Percentiles rank a stretch among this genome's conserved stretches.
phyloP scores from a whole-genome alignment of 495 filamentous ascomycete species.

The Echria macrotheca region DNA sequence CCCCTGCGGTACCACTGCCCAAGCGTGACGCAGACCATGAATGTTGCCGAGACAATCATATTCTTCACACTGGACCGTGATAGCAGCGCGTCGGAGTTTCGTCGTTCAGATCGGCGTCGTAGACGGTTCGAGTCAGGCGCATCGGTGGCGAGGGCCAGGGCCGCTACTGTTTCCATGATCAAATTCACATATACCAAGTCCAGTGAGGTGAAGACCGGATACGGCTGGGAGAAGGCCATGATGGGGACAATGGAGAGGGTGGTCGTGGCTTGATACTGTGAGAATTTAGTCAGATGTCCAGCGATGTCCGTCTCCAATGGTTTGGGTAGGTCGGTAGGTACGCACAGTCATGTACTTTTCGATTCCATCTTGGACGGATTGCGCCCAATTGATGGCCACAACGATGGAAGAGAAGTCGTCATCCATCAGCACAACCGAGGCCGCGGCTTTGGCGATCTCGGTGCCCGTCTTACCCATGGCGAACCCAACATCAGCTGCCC shows the following conservation, averaged over 20 bases:
- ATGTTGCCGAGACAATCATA: constrained; percentile 82
- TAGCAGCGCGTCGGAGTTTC: constrained; percentile 71
- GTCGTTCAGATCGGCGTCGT: no score
- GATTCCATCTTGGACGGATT: no score
- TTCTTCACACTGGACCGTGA: constrained; percentile 89
- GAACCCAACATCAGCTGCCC: constrained; percentile 84
- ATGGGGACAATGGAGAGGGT: no score
- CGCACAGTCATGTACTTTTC: no score
- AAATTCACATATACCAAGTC: constrained; percentile 90
- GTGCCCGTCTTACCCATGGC: constrained; percentile 91
- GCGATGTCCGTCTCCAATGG: no score
- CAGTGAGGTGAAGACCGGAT: constrained; percentile 75
- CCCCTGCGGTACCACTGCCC: no score
- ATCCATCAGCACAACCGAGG: constrained; percentile 90
- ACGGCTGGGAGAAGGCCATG: constrained; percentile 59
- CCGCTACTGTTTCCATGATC: constrained; percentile 94
- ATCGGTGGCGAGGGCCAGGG: constrained; percentile 87
- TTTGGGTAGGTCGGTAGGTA: constrained; percentile 1
- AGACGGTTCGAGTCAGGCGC: constrained; percentile 62
- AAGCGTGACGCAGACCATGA: constrained; percentile 73
- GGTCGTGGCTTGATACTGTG: constrained; percentile 85
- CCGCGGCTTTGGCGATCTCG: constrained; percentile 88
- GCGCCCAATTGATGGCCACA: no score
- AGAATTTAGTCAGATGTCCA: no score
- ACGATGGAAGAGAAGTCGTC: constrained; percentile 89